phyloP scores from a whole-genome alignment of 2,329 filamentous ascomycete genomes.

The Fusarium newnesense region DNA sequence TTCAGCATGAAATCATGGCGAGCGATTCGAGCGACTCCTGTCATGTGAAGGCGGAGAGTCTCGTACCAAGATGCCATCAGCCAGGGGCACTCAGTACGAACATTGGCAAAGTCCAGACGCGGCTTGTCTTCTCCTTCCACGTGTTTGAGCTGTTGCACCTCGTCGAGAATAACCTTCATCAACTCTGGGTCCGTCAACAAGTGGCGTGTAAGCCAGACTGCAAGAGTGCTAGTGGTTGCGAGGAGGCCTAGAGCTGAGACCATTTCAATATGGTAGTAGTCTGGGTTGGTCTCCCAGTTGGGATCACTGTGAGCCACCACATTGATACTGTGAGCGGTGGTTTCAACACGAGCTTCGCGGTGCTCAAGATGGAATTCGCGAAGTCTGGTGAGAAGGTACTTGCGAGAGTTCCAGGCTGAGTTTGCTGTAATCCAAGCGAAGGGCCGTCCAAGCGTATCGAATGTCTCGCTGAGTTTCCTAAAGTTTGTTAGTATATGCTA shows the following conservation, averaged over 20 bases:
- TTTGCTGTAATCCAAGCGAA: conserved; percentile 42
- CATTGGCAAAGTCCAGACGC: conserved; percentile 38
- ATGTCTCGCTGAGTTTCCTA: conserved; percentile 45
- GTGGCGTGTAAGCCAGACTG: conserved; percentile 46
- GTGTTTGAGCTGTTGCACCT: conserved; percentile 35
- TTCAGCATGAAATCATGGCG: conserved; percentile 43
- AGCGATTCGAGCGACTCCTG: conserved; percentile 45
- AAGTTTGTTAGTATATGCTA: not conserved
- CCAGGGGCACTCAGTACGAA: conserved; percentile 43
- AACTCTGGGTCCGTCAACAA: conserved; percentile 37
- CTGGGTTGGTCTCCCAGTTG: conserved; percentile 46
- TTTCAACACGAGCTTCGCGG: conserved; percentile 34
- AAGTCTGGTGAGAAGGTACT: conserved; percentile 40
- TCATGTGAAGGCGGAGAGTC: conserved; percentile 47
- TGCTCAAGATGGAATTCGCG: conserved; percentile 42
- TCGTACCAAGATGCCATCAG: conserved; percentile 48
- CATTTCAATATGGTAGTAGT: conserved; percentile 49
- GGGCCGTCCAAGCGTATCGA: conserved; percentile 45
- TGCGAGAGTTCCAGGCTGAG: conserved; percentile 42
- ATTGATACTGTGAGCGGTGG: conserved; percentile 46
- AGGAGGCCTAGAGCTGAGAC: conserved; percentile 47
- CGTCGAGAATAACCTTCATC: conserved; percentile 33
- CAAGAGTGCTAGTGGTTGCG: conserved; percentile 46
- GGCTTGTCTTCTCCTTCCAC: conserved; percentile 17
- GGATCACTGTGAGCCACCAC: conserved; percentile 44